These are phyloP conservation scores for Fonsecaea erecta DNA, from an alignment of 2,329 filamentous ascomycete genomes.

Conservation along the genomic window DNA sequence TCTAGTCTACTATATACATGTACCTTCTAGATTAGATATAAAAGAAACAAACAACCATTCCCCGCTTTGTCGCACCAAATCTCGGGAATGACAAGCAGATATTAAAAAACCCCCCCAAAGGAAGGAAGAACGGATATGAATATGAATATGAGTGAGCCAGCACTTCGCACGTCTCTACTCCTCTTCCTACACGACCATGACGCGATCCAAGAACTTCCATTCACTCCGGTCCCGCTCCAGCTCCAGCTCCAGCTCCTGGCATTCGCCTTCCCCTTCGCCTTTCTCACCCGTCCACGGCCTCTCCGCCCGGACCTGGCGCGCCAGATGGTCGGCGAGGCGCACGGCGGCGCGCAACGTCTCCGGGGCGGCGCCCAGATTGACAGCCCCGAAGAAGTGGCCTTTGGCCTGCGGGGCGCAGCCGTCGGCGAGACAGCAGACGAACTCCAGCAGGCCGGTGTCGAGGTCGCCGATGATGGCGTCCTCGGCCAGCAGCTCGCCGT, in stretches of 20 bases:
- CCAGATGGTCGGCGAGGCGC: constrained; percentile 35
- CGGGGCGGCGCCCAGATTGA: constrained; percentile 38
- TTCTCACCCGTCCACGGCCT: constrained; percentile 18
- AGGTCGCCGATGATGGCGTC: constrained; percentile 35
- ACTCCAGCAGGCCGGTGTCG: constrained; percentile 41
- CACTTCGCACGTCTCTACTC: too few relatives aligned
- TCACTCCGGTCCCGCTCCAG: neutral
- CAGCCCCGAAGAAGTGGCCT: constrained; percentile 41
- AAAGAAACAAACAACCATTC: too few relatives aligned
- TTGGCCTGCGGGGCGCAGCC: constrained; percentile 40
- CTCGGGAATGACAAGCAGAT: too few relatives aligned
- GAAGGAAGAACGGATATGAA: too few relatives aligned
- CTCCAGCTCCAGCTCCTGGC: too few relatives aligned
- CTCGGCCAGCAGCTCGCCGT: constrained; percentile 41
- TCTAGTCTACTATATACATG: too few relatives aligned
- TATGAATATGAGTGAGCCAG: too few relatives aligned
- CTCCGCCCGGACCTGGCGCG: constrained; percentile 28
- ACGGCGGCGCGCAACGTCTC: constrained; percentile 34
- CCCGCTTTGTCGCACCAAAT: too few relatives aligned
- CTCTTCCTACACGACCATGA: neutral
- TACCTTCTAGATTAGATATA: too few relatives aligned
- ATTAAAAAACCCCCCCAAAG: too few relatives aligned
- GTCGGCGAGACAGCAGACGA: constrained; percentile 41
- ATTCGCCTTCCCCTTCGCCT: neutral
- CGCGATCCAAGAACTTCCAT: neutral